phyloP scores from a whole-genome alignment of 345 rosid species.

The Acer campestre region DNA sequence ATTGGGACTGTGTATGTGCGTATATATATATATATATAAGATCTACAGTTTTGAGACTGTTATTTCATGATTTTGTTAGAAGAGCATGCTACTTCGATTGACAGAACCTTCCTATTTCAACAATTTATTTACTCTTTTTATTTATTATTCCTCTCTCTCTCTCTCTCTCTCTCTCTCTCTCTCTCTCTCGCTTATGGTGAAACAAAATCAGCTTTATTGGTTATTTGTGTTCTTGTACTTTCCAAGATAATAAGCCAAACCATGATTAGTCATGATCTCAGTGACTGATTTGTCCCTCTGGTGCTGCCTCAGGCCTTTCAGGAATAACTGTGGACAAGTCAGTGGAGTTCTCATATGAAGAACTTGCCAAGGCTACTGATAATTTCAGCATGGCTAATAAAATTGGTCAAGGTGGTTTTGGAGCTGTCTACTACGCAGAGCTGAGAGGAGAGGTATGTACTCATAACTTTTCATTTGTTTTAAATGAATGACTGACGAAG shows the following conservation, averaged over 20 bases:
- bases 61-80: neutral
- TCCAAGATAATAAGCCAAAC: constrained; percentile 10
- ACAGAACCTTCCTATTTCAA: neutral
- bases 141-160: neutral
- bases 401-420: constrained; percentile 96
- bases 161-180: neutral
- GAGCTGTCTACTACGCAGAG: constrained; percentile 86
- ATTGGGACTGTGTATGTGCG: too few relatives aligned
- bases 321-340: constrained; percentile 86
- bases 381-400: constrained; percentile 82
- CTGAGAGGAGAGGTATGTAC: constrained; percentile 88
- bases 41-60: neutral
- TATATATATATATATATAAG: neutral
- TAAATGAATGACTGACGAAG: constrained; percentile 12
- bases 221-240: neutral
- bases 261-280: constrained; percentile 8
- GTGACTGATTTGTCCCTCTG: constrained; percentile 13
- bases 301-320: constrained; percentile 45
- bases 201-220: neutral
- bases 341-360: constrained; percentile 86
- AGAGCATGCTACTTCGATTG: neutral
- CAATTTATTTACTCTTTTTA: neutral
- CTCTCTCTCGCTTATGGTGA: neutral
- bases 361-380: constrained; percentile 86
- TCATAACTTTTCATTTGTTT: neutral